phyloP scores from a whole-genome alignment of 305 asterid species.

The Petunia hybrid region DNA sequence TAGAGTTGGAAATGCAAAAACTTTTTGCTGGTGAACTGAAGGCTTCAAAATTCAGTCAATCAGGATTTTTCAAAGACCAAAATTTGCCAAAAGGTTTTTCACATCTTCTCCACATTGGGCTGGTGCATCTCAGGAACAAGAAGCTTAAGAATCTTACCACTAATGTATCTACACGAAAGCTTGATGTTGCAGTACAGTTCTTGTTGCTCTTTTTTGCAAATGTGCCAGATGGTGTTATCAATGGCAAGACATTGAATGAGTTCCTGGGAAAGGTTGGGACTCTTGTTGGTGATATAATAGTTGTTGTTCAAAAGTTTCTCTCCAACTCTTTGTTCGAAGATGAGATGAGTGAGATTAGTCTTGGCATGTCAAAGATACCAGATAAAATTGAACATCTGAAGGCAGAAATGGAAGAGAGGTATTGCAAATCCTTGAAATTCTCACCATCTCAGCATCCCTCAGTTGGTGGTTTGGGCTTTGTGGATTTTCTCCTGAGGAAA shows the following conservation, averaged over 20 bases:
- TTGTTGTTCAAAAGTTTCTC: not conserved
- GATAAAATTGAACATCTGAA: not conserved
- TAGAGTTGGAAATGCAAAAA: too few species aligned
- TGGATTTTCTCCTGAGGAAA: slow-evolving; percentile 28
- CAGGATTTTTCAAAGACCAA: too few species aligned
- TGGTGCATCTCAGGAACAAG: not conserved
- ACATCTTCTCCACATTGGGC: not conserved
- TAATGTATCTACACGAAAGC: not conserved
- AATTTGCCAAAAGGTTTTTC: not conserved
- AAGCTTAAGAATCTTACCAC: not conserved
- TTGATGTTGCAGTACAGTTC: not conserved
- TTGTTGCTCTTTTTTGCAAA: not conserved
- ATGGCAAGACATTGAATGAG: not conserved
- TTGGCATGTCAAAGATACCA: not conserved
- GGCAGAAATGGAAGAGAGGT: not conserved
- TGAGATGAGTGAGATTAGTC: not conserved
- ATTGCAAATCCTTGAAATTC: not conserved
- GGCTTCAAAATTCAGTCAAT: too few species aligned
- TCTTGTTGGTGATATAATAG: not conserved
- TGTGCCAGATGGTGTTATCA: not conserved
- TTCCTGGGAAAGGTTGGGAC: not conserved
- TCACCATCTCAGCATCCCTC: slow-evolving; percentile 21
- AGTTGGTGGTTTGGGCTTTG: slow-evolving; percentile 30
- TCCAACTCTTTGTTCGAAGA: not conserved
- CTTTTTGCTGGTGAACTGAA: too few species aligned